A percentile compares a stretch with the other conserved stretches of the same genome.
phyloP scores from a whole-genome alignment of 177 flowering plant species.

The Vitis hybrid region DNA sequence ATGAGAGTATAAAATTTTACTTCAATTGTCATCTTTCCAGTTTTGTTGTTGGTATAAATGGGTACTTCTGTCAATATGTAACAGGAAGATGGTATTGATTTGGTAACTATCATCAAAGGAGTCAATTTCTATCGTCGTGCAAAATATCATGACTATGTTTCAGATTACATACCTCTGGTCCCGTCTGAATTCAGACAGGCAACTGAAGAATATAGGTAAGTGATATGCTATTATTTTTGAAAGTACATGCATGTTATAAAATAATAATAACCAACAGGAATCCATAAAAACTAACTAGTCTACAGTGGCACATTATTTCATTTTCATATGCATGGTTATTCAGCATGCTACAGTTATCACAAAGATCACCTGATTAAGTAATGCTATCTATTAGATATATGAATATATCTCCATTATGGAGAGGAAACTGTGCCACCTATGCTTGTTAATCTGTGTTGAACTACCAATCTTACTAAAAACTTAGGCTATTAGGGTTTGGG shows the following conservation, averaged over 20 bases:
- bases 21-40: not conserved
- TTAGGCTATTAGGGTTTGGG: too few relatives aligned
- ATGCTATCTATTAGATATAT: not conserved
- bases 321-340: not conserved
- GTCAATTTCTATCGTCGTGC: conserved; percentile 64
- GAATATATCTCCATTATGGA: too few relatives aligned
- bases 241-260: too few relatives aligned
- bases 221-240: not conserved
- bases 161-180: conserved; percentile 59
- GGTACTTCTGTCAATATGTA: conserved; percentile 4
- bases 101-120: conserved; percentile 54
- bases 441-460: too few relatives aligned
- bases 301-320: not conserved
- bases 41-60: not conserved
- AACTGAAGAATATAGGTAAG: conserved; percentile 37
- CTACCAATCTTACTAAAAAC: too few relatives aligned
- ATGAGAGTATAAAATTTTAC: not conserved
- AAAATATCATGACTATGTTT: conserved; percentile 40
- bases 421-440: too few relatives aligned
- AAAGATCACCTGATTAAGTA: not conserved
- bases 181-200: conserved; percentile 36
- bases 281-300: not conserved
- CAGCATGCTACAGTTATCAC: not conserved
- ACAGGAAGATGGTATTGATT: conserved; percentile 62
- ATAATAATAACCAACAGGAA: too few relatives aligned